Evolutionary conservation across 305 asterid genomes (phyloP), one percentile per base, ranked within the genome.

Genomic region (Fraxinus sp.): DNA sequence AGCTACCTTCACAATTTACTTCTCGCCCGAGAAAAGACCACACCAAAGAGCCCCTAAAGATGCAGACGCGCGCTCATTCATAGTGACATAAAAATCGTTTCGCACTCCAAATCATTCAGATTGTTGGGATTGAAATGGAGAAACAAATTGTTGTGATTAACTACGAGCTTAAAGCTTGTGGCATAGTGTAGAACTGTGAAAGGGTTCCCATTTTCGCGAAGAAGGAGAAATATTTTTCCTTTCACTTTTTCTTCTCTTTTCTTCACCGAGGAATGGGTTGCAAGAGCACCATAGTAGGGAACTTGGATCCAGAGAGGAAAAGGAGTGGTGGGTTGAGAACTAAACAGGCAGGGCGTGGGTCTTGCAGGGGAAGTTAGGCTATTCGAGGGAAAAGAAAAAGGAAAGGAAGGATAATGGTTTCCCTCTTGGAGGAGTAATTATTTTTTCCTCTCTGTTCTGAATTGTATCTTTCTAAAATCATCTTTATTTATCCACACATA

Each of bases 301-400:
- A 87, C 85, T 90, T 96, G 97, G 99, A 94, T 89, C 99, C 98
- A 75, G 91, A 84, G 86, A 94, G 98, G 52, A n/a, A n/a, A n/a
- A n/a, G n/a, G n/a, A n/a, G n/a, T n/a, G n/a, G n/a, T n/a, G n/a
- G n/a, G n/a, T 86, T 96, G 91, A 92, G 98, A 89, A 94, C 99
- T 16, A 93, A 94, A 91, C 99, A 96, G 79, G 99, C 99, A 71
- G 99, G 99, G 35, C 95, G 99, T 77, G 98, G 97, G 33, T 96
- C 98, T 90, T 96, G 98, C 88, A 88, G 99, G 80, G 99, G 95
- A 84, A 89, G 95, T 90, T 91, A 91, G 95, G 52, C 86, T 18
- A 6, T 43, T 78, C 36, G 81, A 66, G 81, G 71, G 77, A 78
- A 71, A 57, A 39, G 70, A 52, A 64, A 62, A 77, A 49, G 24